Base-by-base conservation (phyloP, 306 rosid species). In the Acmispon strigosus region DNA sequence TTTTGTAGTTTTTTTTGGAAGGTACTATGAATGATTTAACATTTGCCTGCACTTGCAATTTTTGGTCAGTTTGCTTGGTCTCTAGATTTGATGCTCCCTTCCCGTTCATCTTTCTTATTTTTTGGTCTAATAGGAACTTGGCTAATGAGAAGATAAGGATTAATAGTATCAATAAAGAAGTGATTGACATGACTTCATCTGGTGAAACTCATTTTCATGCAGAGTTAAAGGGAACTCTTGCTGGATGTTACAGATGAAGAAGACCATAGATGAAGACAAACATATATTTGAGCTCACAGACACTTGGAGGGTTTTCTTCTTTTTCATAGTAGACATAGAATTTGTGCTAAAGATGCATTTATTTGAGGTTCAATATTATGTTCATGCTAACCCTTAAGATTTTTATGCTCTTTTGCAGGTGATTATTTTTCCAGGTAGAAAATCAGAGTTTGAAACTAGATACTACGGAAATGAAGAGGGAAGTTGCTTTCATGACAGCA, bases 281-380 rank as follows among this genome's bases (percentile, higher is more conserved):
- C 39, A 27, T 70, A 24, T 36, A 37, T 75, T 74, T 70, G 74
- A 84, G 67, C 88, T 81, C 71, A 61, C 53, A 41, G 83, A 81
- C 20, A 15, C 69, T 48, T 19, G 13, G 10, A 83, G 69, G 82
- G 80, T 73, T 19, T 71, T 34, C 34, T n/a, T n/a, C n/a, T 34
- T 49, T 3, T 10, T 20, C 24, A 32, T 6, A 6, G 2, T 1
- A 22, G 24, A 22, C 24, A 22, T 22, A 22, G 24, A 22, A 2
- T 22, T 22, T 22, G 24, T 22, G 24, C 24, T 22, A 22, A 2
- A 22, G 24, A 22, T 22, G 2, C 2, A 22, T 22, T 1, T 2
- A 22, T 22, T 22, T 27, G 2, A 43, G 44, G 47, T 56, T 11
- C 45, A 34, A 20, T 27, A 47, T 8, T 66, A 32, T 6, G 75